These are phyloP conservation scores for Tetrapyrgos nigripes DNA, from an alignment of 1,284 basidiomycete genomes.

Conservation along the genomic window DNA sequence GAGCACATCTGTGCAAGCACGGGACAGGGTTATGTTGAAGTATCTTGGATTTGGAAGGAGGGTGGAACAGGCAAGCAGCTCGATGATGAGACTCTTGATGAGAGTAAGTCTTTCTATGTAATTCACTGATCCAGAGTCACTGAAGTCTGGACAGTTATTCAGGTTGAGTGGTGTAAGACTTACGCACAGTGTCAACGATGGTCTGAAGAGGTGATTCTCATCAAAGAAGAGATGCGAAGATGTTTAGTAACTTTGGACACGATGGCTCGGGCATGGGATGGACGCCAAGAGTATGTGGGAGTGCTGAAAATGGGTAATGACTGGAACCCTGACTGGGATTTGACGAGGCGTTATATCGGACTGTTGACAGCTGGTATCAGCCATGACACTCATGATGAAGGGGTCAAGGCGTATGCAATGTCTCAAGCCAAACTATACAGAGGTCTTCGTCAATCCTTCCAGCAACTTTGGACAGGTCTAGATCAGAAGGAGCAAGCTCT, in stretches of 20 bases:
- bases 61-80: neutral
- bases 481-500: too few relatives aligned
- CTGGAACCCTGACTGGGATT: neutral
- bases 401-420: too few relatives aligned
- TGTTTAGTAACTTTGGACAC: neutral
- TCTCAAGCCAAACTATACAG: too few relatives aligned
- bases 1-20: neutral
- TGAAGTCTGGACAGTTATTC: neutral
- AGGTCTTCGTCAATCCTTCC: too few relatives aligned
- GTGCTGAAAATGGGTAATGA: neutral
- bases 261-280: conserved; percentile 2
- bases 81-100: neutral
- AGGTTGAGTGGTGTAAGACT: conserved; percentile 9
- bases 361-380: too few relatives aligned
- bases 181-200: neutral
- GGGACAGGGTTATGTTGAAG: neutral
- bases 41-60: conserved; percentile 7
- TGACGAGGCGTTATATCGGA: neutral
- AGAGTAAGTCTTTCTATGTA: neutral
- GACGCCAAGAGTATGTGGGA: neutral
- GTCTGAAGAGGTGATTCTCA: neutral
- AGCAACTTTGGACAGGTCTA: too few relatives aligned
- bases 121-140: neutral
- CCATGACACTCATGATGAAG: too few relatives aligned
- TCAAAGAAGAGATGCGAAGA: conserved; percentile 1